Evolutionary conservation across 2,329 filamentous ascomycete species (phyloP).

Genomic region (Kalaharituber pfeilii): DNA sequence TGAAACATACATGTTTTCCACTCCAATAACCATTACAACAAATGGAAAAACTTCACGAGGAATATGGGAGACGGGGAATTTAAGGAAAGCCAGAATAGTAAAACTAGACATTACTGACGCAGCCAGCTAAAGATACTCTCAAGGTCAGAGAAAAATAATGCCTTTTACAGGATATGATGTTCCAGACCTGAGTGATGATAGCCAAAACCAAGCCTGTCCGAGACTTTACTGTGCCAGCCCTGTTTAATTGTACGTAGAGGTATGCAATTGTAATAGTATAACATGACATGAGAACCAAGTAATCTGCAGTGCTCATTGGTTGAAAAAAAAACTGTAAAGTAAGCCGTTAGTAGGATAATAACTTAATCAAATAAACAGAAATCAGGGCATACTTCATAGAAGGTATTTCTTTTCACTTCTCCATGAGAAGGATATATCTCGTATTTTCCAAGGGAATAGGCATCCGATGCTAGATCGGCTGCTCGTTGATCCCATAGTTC

Average conservation of each 20-base stretch:
- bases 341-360: not conserved
- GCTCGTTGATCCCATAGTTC: conserved; percentile 40
- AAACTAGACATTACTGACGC: conserved; percentile 64
- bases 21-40: conserved; percentile 56
- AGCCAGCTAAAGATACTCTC: conserved; percentile 37
- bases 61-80: conserved; percentile 57
- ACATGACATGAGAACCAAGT: conserved; percentile 43
- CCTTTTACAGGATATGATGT: too few relatives aligned
- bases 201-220: conserved; percentile 54
- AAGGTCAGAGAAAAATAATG: too few relatives aligned
- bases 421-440: conserved; percentile 18
- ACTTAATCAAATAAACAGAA: not conserved
- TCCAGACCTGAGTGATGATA: conserved; percentile 46
- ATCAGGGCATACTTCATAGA: conserved; percentile 17
- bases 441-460: conserved; percentile 12
- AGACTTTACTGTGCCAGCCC: conserved; percentile 58
- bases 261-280: conserved; percentile 49
- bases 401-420: conserved; percentile 11
- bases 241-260: conserved; percentile 48
- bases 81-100: conserved; percentile 57
- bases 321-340: conserved; percentile 49
- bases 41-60: conserved; percentile 58
- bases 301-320: conserved; percentile 51
- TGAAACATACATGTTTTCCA: conserved; percentile 47
- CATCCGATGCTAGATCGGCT: conserved; percentile 10